Evolutionary conservation across 345 rosid species (phyloP).

Genomic region (Chamaenerion angustifolium): DNA sequence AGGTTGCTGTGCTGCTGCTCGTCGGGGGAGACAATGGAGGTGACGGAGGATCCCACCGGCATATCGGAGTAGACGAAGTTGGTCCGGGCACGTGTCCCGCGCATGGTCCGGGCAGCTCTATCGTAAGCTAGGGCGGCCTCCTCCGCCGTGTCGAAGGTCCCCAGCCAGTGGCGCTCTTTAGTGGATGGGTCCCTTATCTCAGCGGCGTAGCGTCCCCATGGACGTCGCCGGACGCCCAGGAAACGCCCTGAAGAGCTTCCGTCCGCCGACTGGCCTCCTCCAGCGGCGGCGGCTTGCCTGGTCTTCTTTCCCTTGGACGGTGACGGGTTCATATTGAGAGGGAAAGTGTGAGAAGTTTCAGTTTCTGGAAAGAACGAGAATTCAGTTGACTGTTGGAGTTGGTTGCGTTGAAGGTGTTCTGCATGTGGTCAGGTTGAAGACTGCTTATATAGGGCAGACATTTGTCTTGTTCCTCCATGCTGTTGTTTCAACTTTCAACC

Average conservation of each 20-base stretch:
- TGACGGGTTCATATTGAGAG: constrained; percentile 8
- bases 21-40: constrained; percentile 57
- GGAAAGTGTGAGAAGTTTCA: background rate
- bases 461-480: background rate
- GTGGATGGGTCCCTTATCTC: constrained; percentile 79
- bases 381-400: background rate
- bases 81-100: constrained; percentile 63
- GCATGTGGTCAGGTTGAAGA: background rate
- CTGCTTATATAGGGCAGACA: constrained; percentile 4
- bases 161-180: constrained; percentile 79
- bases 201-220: constrained; percentile 83
- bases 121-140: constrained; percentile 82
- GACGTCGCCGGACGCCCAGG: constrained; percentile 66
- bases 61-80: constrained; percentile 72
- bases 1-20: background rate
- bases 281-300: constrained; percentile 19
- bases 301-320: constrained; percentile 45
- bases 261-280: constrained; percentile 4
- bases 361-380: background rate
- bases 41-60: constrained; percentile 66
- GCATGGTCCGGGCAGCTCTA: constrained; percentile 70
- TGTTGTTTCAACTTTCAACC: no score
- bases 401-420: background rate
- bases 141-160: constrained; percentile 75
- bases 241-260: constrained; percentile 24